Conservation (phyloP, 495 filamentous ascomycete genomes). For the Penicillium daleae region DNA sequence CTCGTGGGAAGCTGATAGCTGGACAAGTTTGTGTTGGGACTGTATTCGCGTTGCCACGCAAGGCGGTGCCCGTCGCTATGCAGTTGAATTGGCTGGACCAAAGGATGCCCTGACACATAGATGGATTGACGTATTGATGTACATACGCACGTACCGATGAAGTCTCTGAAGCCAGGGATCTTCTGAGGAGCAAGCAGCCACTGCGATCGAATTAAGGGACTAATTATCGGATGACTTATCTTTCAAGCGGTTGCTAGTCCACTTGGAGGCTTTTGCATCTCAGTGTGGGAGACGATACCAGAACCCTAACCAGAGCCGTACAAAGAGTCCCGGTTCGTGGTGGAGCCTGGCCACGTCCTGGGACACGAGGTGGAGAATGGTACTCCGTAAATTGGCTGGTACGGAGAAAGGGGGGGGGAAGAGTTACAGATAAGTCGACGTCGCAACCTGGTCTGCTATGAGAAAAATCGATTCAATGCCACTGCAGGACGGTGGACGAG, state of each 20-base stretch:
- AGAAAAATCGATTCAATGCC: not conserved
- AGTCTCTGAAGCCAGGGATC: not conserved
- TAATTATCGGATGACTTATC: not conserved
- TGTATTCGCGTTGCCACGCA: slow-evolving; percentile 10
- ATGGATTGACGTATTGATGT: not conserved
- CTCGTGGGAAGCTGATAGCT: not conserved
- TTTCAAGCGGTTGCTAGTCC: not conserved
- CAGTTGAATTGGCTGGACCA: not conserved
- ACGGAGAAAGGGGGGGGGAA: not conserved
- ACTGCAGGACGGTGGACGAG: not conserved
- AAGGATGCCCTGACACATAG: not conserved
- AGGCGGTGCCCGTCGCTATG: slow-evolving; percentile 15
- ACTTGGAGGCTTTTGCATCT: not conserved
- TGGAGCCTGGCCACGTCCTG: slow-evolving; percentile 25
- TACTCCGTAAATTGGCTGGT: slow-evolving; percentile 5
- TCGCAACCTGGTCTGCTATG: not conserved
- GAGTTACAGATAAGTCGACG: not conserved
- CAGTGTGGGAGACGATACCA: slow-evolving; percentile 3
- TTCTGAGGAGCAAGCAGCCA: not conserved
- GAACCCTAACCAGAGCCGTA: slow-evolving; percentile 20
- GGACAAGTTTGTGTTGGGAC: not conserved
- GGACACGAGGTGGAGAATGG: slow-evolving; percentile 22
- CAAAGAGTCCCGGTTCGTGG: slow-evolving; percentile 14
- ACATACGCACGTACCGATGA: not conserved
- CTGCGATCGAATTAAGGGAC: not conserved